Base-by-base conservation (phyloP, 352 stramenopile species). In the Ophiocytium majus region DNA sequence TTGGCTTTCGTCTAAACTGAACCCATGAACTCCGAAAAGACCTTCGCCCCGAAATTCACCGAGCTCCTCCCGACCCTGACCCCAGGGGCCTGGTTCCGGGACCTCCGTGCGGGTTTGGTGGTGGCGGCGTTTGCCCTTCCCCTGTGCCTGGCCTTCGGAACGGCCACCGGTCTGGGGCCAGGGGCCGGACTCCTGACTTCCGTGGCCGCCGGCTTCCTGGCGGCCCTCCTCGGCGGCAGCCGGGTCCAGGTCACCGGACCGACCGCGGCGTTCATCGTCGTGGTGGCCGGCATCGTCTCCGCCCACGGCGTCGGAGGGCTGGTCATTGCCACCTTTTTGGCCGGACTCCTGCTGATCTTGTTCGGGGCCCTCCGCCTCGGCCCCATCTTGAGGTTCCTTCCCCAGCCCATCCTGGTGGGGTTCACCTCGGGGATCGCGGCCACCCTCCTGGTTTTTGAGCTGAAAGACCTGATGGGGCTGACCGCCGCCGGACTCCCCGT, bases 241-340 rank as follows among this genome's bases (percentile, higher is more conserved):
- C 57, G 19, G 57, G 19, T 71, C 57, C 57, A 71, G 28, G 57
- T 71, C 57, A 71, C 19, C 57, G 57, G 57, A 71, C 57, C 57
- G 19, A 28, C 57, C 23, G 57, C 57, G 19, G 57, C 19, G 23
- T 28, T 71, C 19, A 71, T 28, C 57, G 57, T 71, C 28, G 19
- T 71, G 19, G 57, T 71, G 19, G 23, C 23, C 57, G 57, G 57
- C 57, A 28, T 71, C 19, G 57, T 71, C 19, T 23, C 28, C 57
- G 28, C 23, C 19, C 28, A 23, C 57, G 57, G 57, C 57, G 23
- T 23, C 19, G 19, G 19, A 23, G 28, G 19, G 23, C 19, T 28
- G 23, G 23, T 23, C 28, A 28, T 71, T 28, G 28, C 28, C 57
- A 71, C 57, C 19, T 23, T 71, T 23, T 23, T 71, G 19, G 57